Evolutionary conservation across 257 asterid species (phyloP).

Genomic region (Forsythia viridissima): DNA sequence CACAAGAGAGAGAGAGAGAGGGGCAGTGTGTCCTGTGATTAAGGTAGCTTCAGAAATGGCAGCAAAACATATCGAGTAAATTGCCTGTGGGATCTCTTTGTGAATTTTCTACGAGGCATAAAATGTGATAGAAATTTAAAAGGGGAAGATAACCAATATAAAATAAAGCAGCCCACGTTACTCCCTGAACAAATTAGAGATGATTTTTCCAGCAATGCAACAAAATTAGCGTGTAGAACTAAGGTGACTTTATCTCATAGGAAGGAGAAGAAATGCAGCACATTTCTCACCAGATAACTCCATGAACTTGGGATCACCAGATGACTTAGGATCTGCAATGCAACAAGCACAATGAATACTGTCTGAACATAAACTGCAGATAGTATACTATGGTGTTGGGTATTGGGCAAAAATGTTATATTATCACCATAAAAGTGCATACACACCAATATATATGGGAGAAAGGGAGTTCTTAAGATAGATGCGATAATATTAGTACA

Average conservation of each 20-base stretch:
- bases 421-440: not conserved
- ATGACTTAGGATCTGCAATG: conserved; percentile 76
- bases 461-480: conserved; percentile 10
- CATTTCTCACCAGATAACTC: conserved; percentile 76
- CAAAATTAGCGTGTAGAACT: conserved; percentile 2
- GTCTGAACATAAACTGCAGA: conserved; percentile 5
- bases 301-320: conserved; percentile 72
- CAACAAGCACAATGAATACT: conserved; percentile 23
- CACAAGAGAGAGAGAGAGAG: no score
- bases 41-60: not conserved
- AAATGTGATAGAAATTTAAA: not conserved
- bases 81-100: not conserved
- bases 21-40: not conserved
- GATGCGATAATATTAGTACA: not conserved
- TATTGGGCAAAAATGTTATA: not conserved
- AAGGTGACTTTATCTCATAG: conserved; percentile 3
- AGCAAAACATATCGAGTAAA: not conserved
- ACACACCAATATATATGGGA: not conserved
- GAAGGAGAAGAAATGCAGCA: conserved; percentile 26
- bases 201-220: conserved; percentile 2
- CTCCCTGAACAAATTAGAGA: not conserved
- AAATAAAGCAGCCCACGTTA: not conserved
- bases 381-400: not conserved
- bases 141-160: not conserved
- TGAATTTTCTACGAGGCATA: not conserved